Conservation (phyloP, 805 yeast species). For the Ascoidea asiatica region DNA sequence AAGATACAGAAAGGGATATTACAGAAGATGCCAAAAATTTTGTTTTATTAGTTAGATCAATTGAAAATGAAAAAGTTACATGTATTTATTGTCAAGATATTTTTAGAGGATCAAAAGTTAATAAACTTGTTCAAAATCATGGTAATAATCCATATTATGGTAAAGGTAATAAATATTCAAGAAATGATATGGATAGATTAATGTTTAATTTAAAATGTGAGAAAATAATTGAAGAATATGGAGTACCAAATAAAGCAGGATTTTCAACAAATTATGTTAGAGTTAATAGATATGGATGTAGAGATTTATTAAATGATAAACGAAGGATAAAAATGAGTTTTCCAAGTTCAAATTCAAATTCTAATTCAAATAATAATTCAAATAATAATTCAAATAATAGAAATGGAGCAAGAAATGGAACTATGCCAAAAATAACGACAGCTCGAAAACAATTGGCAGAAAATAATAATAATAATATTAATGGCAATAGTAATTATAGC, state of each 20-base stretch:
- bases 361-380: background rate
- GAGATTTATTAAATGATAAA: conserved; percentile 28
- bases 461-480: conserved; percentile 3
- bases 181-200: conserved; percentile 66
- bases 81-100: conserved; percentile 72
- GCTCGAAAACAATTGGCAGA: conserved; percentile 11
- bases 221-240: conserved; percentile 54
- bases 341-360: conserved; percentile 6
- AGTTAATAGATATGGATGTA: conserved; percentile 40
- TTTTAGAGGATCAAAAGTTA: conserved; percentile 55
- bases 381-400: conserved; percentile 2
- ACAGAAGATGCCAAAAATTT: conserved; percentile 50
- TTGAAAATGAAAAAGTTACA: conserved; percentile 55
- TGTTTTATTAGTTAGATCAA: conserved; percentile 38
- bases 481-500: background rate
- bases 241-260: conserved; percentile 61
- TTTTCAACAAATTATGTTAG: conserved; percentile 68
- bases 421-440: conserved; percentile 14
- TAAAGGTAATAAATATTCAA: conserved; percentile 56
- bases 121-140: conserved; percentile 44
- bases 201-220: conserved; percentile 65
- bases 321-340: conserved; percentile 40
- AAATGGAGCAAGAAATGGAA: conserved; percentile 2
- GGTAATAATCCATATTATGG: conserved; percentile 48
- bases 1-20: conserved; percentile 47